Evolutionary conservation across 495 filamentous ascomycete species (phyloP), one percentile per base, ranked within the genome.

Genomic region (Penicillium cosmopolitanum): DNA sequence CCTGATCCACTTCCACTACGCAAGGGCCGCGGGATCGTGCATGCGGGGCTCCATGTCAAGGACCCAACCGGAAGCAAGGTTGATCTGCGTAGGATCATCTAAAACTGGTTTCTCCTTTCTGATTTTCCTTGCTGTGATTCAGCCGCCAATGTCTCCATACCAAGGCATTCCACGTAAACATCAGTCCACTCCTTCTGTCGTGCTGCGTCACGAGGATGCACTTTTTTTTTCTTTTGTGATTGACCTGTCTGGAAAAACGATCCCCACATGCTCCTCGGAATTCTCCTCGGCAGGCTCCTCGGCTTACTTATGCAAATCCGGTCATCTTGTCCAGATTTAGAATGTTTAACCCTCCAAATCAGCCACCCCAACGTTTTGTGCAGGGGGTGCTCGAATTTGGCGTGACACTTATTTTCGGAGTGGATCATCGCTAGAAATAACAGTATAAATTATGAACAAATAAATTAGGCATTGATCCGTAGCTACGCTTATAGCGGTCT

Each of bases 21-120:
- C 55, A 50, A 23, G 55, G 55, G 16, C 55, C 55, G 18, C 51
- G 51, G 51, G 35, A 54, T 54, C 51, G 18, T 54, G 51, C 51
- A 54, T 40, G 51, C 51, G 51, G 51, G 51, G 51, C 18, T 42
- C 50, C 51, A 54, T 42, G 51, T 54, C 35, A 54, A 54, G 23
- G 16, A 44, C 16, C 42, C 42, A 44, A 44, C 42, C 42, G 42
- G 42, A 44, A 44, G 42, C 42, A 44, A 44, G 16, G 42, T 19
- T 44, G 42, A 44, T 44, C 42, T 44, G 19, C 42, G 42, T 44
- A 44, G 16, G 16, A 44, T 44, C 42, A 7, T 19, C 42, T 13
- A 12, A 44, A 44, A 44, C 42, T 44, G 42, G 42, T 44, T 44
- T 44, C 42, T 44, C n/a, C 7, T 44, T 12, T 44, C 36, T 38